Conservation (phyloP, 2,329 filamentous ascomycete genomes). For the Ophidiomyces ophidiicola region DNA sequence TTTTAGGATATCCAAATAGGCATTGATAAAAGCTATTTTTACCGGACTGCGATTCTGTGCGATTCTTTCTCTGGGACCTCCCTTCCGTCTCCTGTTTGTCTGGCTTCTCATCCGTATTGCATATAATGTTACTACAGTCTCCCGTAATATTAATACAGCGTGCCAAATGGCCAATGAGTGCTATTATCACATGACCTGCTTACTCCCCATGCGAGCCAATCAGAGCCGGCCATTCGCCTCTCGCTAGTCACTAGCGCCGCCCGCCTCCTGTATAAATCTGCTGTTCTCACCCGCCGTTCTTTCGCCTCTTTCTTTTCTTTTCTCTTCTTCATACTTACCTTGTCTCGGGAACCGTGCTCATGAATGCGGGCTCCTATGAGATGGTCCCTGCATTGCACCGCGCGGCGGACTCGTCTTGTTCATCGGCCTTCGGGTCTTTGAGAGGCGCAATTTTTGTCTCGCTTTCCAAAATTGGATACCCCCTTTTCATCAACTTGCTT, state of each 20-base stretch:
- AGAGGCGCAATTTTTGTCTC: slow-evolving; percentile 40
- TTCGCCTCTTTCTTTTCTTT: slow-evolving; percentile 29
- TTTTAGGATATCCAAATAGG: no score
- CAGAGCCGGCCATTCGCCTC: neutral
- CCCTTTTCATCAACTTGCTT: slow-evolving; percentile 15
- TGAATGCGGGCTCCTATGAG: slow-evolving; percentile 34
- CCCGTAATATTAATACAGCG: no score
- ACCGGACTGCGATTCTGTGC: no score
- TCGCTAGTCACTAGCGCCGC: slow-evolving; percentile 7
- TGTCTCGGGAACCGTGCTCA: slow-evolving; percentile 39
- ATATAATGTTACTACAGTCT: no score
- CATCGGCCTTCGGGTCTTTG: slow-evolving; percentile 39
- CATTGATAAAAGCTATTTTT: no score
- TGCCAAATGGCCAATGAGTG: no score
- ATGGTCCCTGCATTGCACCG: slow-evolving; percentile 47
- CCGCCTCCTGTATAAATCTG: slow-evolving; percentile 23
- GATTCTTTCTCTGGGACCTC: neutral
- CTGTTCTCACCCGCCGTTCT: slow-evolving; percentile 4
- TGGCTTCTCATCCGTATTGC: no score
- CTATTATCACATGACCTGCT: neutral
- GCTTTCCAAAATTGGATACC: slow-evolving; percentile 1
- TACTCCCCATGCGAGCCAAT: slow-evolving; percentile 1
- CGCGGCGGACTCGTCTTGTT: slow-evolving; percentile 40
- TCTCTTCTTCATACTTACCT: slow-evolving; percentile 43
- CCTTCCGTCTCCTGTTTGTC: neutral